Conservation (phyloP, 352 stramenopile species). For the Pythium periplocum region DNA sequence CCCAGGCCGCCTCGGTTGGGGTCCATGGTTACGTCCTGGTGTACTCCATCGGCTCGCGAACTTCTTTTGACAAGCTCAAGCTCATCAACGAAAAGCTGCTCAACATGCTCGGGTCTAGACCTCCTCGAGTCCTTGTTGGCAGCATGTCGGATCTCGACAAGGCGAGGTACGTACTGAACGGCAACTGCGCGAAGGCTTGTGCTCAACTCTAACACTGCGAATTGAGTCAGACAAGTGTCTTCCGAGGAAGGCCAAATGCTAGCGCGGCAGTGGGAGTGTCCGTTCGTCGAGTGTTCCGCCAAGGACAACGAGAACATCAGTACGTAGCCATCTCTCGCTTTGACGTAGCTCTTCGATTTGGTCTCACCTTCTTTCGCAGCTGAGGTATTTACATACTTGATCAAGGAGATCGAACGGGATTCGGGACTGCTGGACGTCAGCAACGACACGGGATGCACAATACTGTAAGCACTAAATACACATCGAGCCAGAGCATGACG, state of each 20-base stretch:
- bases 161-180: constrained; percentile 59
- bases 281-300: constrained; percentile 94
- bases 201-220: too few species aligned
- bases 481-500: neutral
- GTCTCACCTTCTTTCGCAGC: constrained; percentile 25
- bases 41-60: constrained; percentile 91
- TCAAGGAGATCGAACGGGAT: constrained; percentile 88
- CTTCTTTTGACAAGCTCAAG: constrained; percentile 93
- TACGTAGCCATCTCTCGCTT: constrained; percentile 27
- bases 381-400: constrained; percentile 88
- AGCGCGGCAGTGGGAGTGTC: constrained; percentile 88
- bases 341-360: neutral
- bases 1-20: constrained; percentile 92
- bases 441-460: constrained; percentile 63
- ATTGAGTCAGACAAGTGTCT: constrained; percentile 57
- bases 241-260: constrained; percentile 84
- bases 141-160: constrained; percentile 94
- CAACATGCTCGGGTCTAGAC: constrained; percentile 91
- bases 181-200: too few species aligned
- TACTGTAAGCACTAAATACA: constrained; percentile 46
- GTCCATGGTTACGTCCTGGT: constrained; percentile 95
- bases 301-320: constrained; percentile 90
- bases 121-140: constrained; percentile 91
- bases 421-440: constrained; percentile 83
- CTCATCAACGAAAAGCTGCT: constrained; percentile 94